These are phyloP conservation scores for Pancytospora epiphaga DNA, from an alignment of 371 early-diverging fungal genomes.

Conservation along the genomic window DNA sequence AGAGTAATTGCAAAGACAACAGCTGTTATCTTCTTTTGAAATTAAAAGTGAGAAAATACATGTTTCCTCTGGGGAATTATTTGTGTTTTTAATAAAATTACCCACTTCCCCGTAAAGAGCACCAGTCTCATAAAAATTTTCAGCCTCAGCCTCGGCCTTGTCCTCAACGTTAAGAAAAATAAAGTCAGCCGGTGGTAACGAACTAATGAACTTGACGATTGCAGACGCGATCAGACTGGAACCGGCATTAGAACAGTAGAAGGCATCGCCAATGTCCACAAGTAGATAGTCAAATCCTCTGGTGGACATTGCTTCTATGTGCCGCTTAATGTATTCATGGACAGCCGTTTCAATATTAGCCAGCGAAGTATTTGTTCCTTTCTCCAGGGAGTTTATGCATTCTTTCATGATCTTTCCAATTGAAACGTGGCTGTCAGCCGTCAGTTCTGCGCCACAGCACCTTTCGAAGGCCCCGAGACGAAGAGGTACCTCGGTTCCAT, in stretches of 20 bases:
- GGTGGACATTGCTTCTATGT: conserved; percentile 78
- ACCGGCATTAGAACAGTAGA: conserved; percentile 93
- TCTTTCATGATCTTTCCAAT: conserved; percentile 89
- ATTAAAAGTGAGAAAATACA: not conserved
- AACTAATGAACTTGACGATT: not conserved
- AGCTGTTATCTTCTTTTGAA: not conserved
- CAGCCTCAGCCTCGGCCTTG: not conserved
- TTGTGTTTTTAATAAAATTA: conserved; percentile 55
- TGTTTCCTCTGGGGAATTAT: conserved; percentile 72
- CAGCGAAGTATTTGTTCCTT: conserved; percentile 90
- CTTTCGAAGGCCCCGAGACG: conserved; percentile 98
- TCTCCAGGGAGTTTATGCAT: conserved; percentile 80
- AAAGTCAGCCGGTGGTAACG: not conserved
- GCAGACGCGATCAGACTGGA: conserved; percentile 95
- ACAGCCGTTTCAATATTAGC: conserved; percentile 94
- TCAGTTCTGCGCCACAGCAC: conserved; percentile 78
- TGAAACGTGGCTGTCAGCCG: conserved; percentile 88
- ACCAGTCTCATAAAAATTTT: not conserved
- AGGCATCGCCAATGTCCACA: conserved; percentile 94
- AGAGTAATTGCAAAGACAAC: not conserved
- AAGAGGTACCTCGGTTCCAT: conserved; percentile 95
- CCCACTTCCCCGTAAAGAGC: no score
- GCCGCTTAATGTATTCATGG: conserved; percentile 86
- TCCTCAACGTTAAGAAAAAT: not conserved
- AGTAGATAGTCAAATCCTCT: conserved; percentile 87